Base-by-base conservation (phyloP, 495 filamentous ascomycete genomes). In the Thozetella sp. region DNA sequence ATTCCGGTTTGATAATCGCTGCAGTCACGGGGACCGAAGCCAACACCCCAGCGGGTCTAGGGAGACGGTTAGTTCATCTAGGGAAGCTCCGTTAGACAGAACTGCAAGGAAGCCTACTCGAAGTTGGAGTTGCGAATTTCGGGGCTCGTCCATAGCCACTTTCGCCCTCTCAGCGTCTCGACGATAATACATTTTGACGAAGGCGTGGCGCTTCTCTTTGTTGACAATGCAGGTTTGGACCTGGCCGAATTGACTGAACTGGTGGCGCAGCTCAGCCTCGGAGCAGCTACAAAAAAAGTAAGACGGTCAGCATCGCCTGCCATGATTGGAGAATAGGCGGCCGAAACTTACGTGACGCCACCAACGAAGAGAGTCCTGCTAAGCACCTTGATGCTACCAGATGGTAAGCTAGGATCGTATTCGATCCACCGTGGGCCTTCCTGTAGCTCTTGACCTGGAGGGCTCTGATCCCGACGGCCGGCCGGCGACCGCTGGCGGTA, bases 141-240 rank as follows among this genome's bases (percentile, higher is more conserved):
- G 86, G 63, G 86, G 83, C 3, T 87, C 88, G 64, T 97, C 93
- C 93, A 98, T 97, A 45, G 88, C 92, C n/a, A 90, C 86, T 61
- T 95, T 92, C 53, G 95, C 95, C 53, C 70, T 73, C 25, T 97
- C 82, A 12, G 95, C 93, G 69, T 97, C 93, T 25, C 83, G 78
- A 23, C 96, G 93, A 56, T 83, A 91, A 58, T 93, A 83, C 95
- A 99, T 98, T 74, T 99, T 99, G 62, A 99, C 93, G 67, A 99
- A 99, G 13, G 95, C 95, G 75, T 98, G 96, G 22, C 95, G 90
- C 75, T 97, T 98, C 64, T 98, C 96, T 59, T 89, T 88, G 75
- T 98, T 97, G 67, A 97, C 94, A 60, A 99, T 99, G 73, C 93
- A 97, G 12, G 93, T 96, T 67, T 99, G 95, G 1, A 99, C 96